Evolutionary conservation across 148 eudicot species (phyloP).

Genomic region (Chenopodium quinoa): DNA sequence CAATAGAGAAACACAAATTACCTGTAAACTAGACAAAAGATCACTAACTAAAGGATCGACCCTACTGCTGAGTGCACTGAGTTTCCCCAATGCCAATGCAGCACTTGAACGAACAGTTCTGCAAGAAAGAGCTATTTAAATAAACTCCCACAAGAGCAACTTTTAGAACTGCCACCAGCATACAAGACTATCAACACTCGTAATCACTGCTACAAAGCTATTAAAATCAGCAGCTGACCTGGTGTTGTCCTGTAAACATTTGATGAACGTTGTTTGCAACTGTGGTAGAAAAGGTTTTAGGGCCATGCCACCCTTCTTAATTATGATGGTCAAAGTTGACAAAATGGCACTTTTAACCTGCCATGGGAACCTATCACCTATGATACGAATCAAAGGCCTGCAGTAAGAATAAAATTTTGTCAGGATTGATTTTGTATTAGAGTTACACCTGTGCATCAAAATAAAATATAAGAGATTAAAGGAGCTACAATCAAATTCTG

Average conservation of each 20-base stretch:
- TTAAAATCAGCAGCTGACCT: conserved; percentile 48
- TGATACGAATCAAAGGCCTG: conserved; percentile 95
- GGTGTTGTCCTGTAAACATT: conserved; percentile 86
- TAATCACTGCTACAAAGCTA: background rate
- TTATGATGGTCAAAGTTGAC: conserved; percentile 85
- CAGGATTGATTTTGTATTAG: background rate
- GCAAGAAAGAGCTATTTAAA: conserved; percentile 22
- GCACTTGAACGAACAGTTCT: conserved; percentile 98
- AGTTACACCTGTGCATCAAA: background rate
- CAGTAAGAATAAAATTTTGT: conserved; percentile 15
- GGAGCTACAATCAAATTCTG: background rate
- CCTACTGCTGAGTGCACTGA: conserved; percentile 93
- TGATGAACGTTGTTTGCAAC: conserved; percentile 92
- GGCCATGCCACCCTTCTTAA: conserved; percentile 85
- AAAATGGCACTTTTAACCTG: conserved; percentile 98
- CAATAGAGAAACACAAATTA: conserved; percentile 20
- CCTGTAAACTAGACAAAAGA: conserved; percentile 90
- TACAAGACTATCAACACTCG: background rate
- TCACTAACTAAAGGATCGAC: conserved; percentile 97
- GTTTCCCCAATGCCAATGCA: conserved; percentile 94
- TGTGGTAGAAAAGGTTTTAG: conserved; percentile 97
- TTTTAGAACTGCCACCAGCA: background rate
- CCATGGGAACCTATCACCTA: conserved; percentile 98
- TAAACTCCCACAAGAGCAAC: conserved; percentile 19
- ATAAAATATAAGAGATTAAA: background rate